Percentiles rank a stretch among this genome's conserved stretches.
These are phyloP conservation scores for Taiozyma sp. DNA, from an alignment of 1,139 yeast genomes.

Conservation along the genomic window DNA sequence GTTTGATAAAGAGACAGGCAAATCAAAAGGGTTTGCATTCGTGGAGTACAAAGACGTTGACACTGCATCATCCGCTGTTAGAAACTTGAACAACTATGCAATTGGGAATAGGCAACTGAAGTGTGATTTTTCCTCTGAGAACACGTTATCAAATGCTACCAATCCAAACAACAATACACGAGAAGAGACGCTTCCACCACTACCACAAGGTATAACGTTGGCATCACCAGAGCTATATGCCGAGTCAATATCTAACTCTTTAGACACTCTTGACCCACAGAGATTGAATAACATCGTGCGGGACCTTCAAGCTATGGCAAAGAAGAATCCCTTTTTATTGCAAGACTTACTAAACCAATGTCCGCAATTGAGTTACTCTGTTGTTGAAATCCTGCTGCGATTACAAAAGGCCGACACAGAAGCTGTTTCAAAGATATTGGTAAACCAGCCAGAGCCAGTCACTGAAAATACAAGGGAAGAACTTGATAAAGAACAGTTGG, in stretches of 20 bases:
- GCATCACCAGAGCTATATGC: constrained; percentile 43
- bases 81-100: constrained; percentile 76
- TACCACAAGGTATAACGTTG: constrained; percentile 44
- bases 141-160: constrained; percentile 9
- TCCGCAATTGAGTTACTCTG: constrained; percentile 77
- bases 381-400: constrained; percentile 71
- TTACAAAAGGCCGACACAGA: constrained; percentile 28
- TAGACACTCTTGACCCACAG: constrained; percentile 50
- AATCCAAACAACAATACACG: constrained; percentile 12
- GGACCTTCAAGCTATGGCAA: constrained; percentile 62
- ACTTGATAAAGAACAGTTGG: constrained; percentile 43
- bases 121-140: constrained; percentile 65
- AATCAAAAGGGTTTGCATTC: constrained; percentile 87
- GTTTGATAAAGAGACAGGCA: constrained; percentile 86
- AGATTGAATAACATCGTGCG: constrained; percentile 50
- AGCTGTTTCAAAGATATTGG: constrained; percentile 26
- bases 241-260: constrained; percentile 56
- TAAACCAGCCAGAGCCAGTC: constrained; percentile 12
- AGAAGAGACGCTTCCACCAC: constrained; percentile 30
- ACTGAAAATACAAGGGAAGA: constrained; percentile 28
- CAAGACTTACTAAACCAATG: constrained; percentile 57
- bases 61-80: constrained; percentile 86
- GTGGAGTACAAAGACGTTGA: constrained; percentile 64
- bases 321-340: constrained; percentile 57
- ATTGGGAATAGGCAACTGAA: constrained; percentile 69